Conservation (phyloP, 495 filamentous ascomycete genomes). For the Bombardia bombarda region DNA sequence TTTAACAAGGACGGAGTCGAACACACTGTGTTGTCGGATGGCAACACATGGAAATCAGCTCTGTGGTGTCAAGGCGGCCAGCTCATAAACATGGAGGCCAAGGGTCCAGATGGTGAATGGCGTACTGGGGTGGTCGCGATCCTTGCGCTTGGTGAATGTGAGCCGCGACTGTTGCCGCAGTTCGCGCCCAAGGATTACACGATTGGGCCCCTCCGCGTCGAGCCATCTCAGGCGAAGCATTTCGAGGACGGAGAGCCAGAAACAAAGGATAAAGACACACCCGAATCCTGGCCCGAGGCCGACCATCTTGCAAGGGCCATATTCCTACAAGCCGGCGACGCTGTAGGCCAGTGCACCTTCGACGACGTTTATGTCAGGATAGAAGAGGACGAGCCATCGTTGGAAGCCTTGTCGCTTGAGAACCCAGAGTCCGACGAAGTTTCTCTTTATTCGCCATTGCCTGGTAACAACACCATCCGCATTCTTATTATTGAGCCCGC, state of each 20-base stretch:
- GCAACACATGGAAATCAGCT: conserved; percentile 1
- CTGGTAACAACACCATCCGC: conserved; percentile 3
- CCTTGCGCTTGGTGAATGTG: conserved; percentile 1
- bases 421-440: background rate
- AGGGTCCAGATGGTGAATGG: background rate
- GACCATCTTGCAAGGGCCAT: conserved; percentile 7
- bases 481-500: conserved; percentile 5
- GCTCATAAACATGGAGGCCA: background rate
- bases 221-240: background rate
- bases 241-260: background rate
- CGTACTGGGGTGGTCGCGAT: background rate
- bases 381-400: background rate
- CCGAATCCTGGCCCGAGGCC: conserved; percentile 4
- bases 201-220: background rate
- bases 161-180: background rate
- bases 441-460: conserved; percentile 6
- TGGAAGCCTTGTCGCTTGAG: background rate
- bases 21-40: background rate
- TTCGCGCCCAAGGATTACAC: background rate
- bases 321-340: conserved; percentile 8
- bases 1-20: background rate
- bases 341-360: conserved; percentile 4
- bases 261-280: background rate
- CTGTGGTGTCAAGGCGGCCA: conserved; percentile 2
- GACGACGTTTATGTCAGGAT: conserved; percentile 1